Evolutionary conservation across 2,329 filamentous ascomycete genomes (phyloP), one percentile per base, ranked within the genome.

Genomic region (Epichloe bromicola): DNA sequence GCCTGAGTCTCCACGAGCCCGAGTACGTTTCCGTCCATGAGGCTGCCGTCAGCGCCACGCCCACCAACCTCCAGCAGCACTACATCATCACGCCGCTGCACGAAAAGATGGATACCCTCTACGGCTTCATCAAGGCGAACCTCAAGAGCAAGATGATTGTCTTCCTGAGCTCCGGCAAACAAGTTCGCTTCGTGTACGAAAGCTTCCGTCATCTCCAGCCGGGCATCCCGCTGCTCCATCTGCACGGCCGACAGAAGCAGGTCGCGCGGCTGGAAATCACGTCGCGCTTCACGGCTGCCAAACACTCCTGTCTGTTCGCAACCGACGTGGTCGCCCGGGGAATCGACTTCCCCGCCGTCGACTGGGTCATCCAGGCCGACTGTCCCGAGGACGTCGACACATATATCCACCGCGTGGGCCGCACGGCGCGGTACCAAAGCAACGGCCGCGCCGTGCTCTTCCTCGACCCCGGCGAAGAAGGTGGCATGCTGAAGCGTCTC

Each of bases 361-460:
- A 98, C 65, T 98, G 93, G 86, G 93, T 98, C 5, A 88, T 98
- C n/a, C 93, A 98, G 64, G 78, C 88, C n/a, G 93, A 98, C 65
- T 95, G 88, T 58, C 93, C 93, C 0, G 93, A 98, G 66, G 91
- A 98, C 65, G 86, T 87, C 4, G 93, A 97, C 61, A 98, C 93
- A 0, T 98, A 98, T 62, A 97, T 98, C 58, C 93, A 98, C 68
- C 82, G 93, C 53, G 91, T 96, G 4, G 93, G 93, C 2, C 81
- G 93, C 33, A 97, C 93, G 17, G 93, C 93, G n/a, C 80, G 91
- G 20, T 97, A 94, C 65, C 85, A 96, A 61, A 85, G 86, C 56
- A 81, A 88, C 49, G 93, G 93, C 7, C 82, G 85, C 39, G 91
- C 93, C 1, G 88, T 97, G 1, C 67, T 98, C 0, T 96, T 98